Evolutionary conservation across 1,139 yeast species (phyloP), one percentile per base, ranked within the genome.

Genomic region (Blastobotrys petasosporus): DNA sequence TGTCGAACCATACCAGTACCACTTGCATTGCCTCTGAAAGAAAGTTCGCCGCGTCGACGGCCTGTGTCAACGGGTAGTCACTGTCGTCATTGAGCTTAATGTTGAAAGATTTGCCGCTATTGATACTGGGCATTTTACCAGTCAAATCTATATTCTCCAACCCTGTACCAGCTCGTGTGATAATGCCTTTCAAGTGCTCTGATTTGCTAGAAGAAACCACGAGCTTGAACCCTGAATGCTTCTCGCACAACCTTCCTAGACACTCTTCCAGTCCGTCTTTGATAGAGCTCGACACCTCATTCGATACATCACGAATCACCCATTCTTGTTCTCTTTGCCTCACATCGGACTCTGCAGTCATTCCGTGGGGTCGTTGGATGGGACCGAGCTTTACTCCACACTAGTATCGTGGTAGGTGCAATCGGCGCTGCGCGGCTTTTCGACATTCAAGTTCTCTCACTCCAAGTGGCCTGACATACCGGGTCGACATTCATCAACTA

Each of bases 171-270:
- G 54, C 53, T 9, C 67, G 54, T 13, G 60, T 56, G 6, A 64
- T 56, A 16, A 60, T 54, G 16, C 67, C 67, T 41, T 63, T 64
- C 34, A 64, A 52, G 2, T 61, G 57, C 35, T 64, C 68, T 10
- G 61, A 50, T 32, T 63, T 52, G 37, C 58, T 52, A 4, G 65
- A 59, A 9, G 65, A 58, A 49, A 65, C 57, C 12, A 62, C 68
- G 33, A 65, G 56, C 39, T 62, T 61, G 42, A 59, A 58, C 13
- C 56, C 62, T n/a, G 50, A 48, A 12, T 55, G 52, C 33, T 55
- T 55, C 25, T 56, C 56, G 37, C 60, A 56, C 37, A 63, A 50
- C 33, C 61, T 47, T 2, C 51, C 52, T 28, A 58, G 48, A 42
- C 66, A 63, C 38, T 61, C 66, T 23, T 55, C 50, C 11, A 63